Base-by-base conservation (phyloP, 306 rosid genomes). In the Acacia melanoxylon region DNA sequence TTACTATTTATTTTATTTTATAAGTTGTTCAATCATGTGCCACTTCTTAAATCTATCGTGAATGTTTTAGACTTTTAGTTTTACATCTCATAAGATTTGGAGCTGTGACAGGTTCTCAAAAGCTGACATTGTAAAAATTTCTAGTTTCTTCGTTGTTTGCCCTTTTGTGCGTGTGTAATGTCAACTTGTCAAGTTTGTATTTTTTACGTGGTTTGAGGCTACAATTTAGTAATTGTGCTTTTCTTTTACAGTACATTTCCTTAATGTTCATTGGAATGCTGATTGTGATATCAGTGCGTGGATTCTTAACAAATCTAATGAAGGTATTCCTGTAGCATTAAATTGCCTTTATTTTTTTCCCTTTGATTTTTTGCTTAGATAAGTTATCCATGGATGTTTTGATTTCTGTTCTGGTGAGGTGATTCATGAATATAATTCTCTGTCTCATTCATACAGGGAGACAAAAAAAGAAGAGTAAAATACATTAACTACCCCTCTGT, bases 281-380 rank as follows among this genome's bases (percentile, higher is more conserved):
- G 93, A 86, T 95, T 40, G 99, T 90, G 51, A 93, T 92, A 85
- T 95, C 99, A 17, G 96, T 95, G 72, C 97, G 97, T 66, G 99
- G 99, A 72, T 95, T 95, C 89, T 83, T 95, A 86, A 91, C 98
- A 81, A 95, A 95, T 89, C 90, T 95, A 58, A 95, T 93, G 99
- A 95, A 95, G 99, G 99, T 95, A 92, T 78, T 62, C 81, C 78
- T 20, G 65, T 79, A 27, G 29, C 78, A 81, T 82, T 83, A 41
- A n/a, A 19, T 73, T 77, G 46, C 82, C 52, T 22, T 65, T 69
- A 35, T 54, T 83, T 37, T 37, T 81, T 65, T 58, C 74, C 78
- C 24, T 49, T 77, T 72, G 73, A 68, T 61, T 68, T 63, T 72
- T 37, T 76, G 62, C 76, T 62, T 76, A 37, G 63, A 69, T 81